Evolutionary conservation across 2,329 filamentous ascomycete genomes (phyloP), one percentile per base, ranked within the genome.

Genomic region (Xylaria sp.): DNA sequence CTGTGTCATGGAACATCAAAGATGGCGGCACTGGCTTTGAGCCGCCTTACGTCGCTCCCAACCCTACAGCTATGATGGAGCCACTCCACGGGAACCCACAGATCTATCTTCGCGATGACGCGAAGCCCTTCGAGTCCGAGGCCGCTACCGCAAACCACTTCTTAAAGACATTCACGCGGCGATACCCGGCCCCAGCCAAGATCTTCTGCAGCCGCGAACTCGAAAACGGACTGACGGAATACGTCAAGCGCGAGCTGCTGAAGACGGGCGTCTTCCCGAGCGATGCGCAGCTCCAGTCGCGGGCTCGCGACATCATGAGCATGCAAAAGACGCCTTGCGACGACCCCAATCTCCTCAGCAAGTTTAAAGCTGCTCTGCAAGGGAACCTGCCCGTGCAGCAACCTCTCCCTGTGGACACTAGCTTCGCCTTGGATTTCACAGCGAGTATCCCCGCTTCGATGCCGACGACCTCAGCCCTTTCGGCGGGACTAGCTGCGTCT

Each of bases 131-230:
- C 69, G 81, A 81, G 21, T 77, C 84, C 21, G 81, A 81, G 2
- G 78, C 80, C 9, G 75, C 78, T 2, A 83, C 84, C 1, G 84
- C 83, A 0, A 85, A 85, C 77, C 83, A 82, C 60, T 88, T 82
- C 72, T 72, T 87, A 40, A 80, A 82, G 69, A 80, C 79, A 2
- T 78, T 87, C 42, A 78, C 80, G 0, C 81, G 78, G 9, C 80
- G 83, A 5, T 83, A 82, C 66, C 78, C 81, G 16, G 82, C 82
- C 10, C 85, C 85, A 0, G 84, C 86, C 0, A 77, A 77, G 9
- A 81, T 90, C 0, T 90, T 90, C 75, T 89, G 86, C 77, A 87
- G 85, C 21, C 81, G 86, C 6, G 86, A 89, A 73, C 81, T 90
- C 25, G 88, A 90, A 76, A 79, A 76, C n/a, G 86, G 84, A 1